Evolutionary conservation across 441 rosid genomes (phyloP), one percentile per base, ranked within the genome.

Genomic region (Syzygium malaccense): DNA sequence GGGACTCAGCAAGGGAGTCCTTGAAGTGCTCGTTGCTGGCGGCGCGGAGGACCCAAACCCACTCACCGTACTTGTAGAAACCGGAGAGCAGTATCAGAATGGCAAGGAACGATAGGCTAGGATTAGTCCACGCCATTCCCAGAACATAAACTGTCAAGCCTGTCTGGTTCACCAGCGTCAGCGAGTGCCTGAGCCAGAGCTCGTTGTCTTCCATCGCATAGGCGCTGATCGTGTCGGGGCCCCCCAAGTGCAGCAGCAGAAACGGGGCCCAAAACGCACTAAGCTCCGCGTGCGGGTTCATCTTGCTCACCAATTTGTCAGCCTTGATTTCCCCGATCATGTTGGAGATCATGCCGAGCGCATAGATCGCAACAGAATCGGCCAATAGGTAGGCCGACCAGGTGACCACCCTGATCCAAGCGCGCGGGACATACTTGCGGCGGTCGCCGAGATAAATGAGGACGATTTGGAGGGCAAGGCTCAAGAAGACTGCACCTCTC

Each of bases 331-430:
- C 87, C 45, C 89, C 89, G 30, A 85, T 66, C 83, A 87, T 87
- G 57, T 79, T 87, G 54, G 92, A 80, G 87, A 92, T 91, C 23
- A 91, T 87, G 5, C 94, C 92, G 13, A 93, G 90, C 5, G 90
- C 88, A 30, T 88, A 85, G 3, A 85, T 86, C 26, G 92, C 92
- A 17, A 91, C 92, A 71, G 87, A 90, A 32, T 93, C 92, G 7
- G 94, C 93, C 32, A 88, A 28, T 88, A 91, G 86, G 55, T 94
- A 91, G 58, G 94, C 91, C 32, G 49, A 68, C 92, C 93, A 93
- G 71, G 91, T 28, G 37, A 91, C 45, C 49, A 91, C 48, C 23
- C 85, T 83, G 28, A 89, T 37, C 88, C 87, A 55, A 26, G 60
- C 68, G 17, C 28, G n/a, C 1, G 79, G 87, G 15, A 49, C 62